Conservation (phyloP, 805 yeast genomes). For the Kazachstania martiniae region DNA sequence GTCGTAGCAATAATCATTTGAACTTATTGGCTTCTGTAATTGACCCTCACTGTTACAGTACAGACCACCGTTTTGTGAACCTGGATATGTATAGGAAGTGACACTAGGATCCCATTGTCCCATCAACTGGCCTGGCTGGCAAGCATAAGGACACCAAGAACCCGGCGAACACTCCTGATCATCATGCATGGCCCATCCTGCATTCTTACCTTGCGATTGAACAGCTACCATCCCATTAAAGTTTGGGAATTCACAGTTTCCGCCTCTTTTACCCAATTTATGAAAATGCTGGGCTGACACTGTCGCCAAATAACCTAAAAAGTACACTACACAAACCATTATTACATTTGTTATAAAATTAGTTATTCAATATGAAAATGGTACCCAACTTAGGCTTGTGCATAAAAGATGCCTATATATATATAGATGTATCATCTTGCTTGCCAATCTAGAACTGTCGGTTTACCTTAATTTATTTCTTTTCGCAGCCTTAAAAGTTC, state of each 20-base stretch:
- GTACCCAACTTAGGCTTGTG: too few relatives aligned
- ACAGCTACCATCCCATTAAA: constrained; percentile 60
- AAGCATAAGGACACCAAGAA: constrained; percentile 84
- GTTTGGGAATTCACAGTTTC: constrained; percentile 58
- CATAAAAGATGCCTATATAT: too few relatives aligned
- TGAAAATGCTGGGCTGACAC: too few relatives aligned
- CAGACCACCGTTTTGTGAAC: constrained; percentile 74
- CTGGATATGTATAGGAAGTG: constrained; percentile 65
- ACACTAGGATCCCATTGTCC: constrained; percentile 80
- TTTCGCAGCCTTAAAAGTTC: too few relatives aligned
- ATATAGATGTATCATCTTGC: too few relatives aligned
- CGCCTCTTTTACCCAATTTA: constrained; percentile 28
- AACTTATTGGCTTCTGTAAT: constrained; percentile 47
- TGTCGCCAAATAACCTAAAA: too few relatives aligned
- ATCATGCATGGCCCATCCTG: constrained; percentile 80
- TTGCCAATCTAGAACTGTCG: too few relatives aligned
- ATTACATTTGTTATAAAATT: too few relatives aligned
- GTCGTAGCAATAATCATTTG: constrained; percentile 55
- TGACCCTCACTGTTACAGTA: constrained; percentile 65
- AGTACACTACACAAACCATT: too few relatives aligned
- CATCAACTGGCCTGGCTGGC: constrained; percentile 79
- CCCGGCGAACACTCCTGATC: constrained; percentile 68
- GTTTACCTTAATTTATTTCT: too few relatives aligned
- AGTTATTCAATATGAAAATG: too few relatives aligned
- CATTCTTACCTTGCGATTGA: constrained; percentile 45